Evolutionary conservation across 225 moss, liverwort and hornwort species (phyloP).

Genomic region (Marchantia paleacea): DNA sequence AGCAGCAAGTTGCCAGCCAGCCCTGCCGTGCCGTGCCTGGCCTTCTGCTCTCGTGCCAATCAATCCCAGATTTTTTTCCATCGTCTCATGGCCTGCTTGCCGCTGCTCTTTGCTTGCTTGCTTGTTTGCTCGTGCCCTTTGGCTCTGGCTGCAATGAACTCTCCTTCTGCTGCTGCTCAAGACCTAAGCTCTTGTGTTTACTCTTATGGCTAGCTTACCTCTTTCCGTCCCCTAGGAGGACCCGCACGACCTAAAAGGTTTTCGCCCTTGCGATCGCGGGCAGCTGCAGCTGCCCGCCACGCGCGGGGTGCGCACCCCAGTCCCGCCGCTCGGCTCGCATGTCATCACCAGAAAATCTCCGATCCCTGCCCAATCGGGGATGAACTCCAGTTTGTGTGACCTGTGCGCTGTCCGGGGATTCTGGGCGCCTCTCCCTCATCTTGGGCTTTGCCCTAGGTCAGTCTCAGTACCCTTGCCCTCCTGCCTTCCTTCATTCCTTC

Average conservation of each 20-base stretch:
- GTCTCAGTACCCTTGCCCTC: too few species aligned
- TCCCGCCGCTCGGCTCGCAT: not conserved
- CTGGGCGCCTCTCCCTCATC: too few species aligned
- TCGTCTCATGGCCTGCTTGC: constrained; percentile 4
- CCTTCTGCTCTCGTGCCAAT: not conserved
- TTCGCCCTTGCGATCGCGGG: not conserved
- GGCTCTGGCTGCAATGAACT: not conserved
- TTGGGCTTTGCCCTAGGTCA: too few species aligned
- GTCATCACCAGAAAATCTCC: not conserved
- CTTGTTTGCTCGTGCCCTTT: not conserved
- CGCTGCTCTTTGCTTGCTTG: not conserved
- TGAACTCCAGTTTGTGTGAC: not conserved
- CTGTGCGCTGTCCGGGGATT: too few species aligned
- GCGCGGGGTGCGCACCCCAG: not conserved
- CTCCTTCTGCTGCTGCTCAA: not conserved
- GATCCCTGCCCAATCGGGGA: not conserved
- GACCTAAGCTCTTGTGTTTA: not conserved
- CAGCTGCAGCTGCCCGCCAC: constrained; percentile 7
- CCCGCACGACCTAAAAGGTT: constrained; percentile 9
- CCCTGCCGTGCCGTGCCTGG: not conserved
- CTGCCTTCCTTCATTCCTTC: too few species aligned
- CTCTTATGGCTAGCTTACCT: not conserved
- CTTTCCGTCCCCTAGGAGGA: not conserved
- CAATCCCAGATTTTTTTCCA: not conserved
- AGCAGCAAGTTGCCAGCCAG: not conserved